Percentiles rank a stretch among this genome's conserved stretches.
These are phyloP conservation scores for Trebouxia sp. DNA, from an alignment of 139 green algal genomes.

Conservation along the genomic window DNA sequence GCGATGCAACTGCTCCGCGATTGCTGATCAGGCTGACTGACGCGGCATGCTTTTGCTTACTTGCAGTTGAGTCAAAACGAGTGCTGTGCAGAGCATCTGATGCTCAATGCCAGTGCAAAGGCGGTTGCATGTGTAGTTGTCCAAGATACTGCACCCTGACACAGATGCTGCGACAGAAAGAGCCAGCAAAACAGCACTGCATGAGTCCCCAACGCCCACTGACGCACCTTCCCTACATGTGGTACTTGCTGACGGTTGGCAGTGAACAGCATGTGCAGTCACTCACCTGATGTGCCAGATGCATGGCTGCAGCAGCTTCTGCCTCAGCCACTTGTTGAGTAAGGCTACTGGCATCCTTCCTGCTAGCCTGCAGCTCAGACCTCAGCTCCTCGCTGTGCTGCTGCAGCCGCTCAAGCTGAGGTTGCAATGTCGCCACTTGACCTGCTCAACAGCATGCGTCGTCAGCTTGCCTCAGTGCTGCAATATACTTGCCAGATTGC, in stretches of 20 bases:
- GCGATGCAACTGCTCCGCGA: not conserved
- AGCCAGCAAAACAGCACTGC: too few relatives aligned
- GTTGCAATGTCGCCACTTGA: not conserved
- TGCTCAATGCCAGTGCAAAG: too few relatives aligned
- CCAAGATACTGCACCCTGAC: too few relatives aligned
- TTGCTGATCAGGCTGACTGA: too few relatives aligned
- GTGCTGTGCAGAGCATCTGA: not conserved
- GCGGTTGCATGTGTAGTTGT: too few relatives aligned
- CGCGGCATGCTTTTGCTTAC: too few relatives aligned
- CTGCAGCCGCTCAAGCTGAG: constrained; percentile 20
- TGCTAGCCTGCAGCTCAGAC: constrained; percentile 2
- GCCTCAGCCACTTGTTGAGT: constrained; percentile 31
- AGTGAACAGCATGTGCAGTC: not conserved
- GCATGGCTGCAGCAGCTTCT: constrained; percentile 34
- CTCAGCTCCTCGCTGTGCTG: constrained; percentile 28
- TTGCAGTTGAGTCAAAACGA: not conserved
- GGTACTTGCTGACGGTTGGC: not conserved
- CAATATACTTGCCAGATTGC: too few relatives aligned
- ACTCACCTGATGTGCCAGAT: constrained; percentile 41
- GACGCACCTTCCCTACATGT: too few relatives aligned
- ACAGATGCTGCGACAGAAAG: not conserved
- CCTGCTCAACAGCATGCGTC: not conserved
- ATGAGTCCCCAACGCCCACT: too few relatives aligned
- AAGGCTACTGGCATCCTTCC: not conserved
- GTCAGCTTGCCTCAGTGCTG: too few relatives aligned